Base-by-base conservation (phyloP, 2,329 filamentous ascomycete species). In the Calonectria naviculata region DNA sequence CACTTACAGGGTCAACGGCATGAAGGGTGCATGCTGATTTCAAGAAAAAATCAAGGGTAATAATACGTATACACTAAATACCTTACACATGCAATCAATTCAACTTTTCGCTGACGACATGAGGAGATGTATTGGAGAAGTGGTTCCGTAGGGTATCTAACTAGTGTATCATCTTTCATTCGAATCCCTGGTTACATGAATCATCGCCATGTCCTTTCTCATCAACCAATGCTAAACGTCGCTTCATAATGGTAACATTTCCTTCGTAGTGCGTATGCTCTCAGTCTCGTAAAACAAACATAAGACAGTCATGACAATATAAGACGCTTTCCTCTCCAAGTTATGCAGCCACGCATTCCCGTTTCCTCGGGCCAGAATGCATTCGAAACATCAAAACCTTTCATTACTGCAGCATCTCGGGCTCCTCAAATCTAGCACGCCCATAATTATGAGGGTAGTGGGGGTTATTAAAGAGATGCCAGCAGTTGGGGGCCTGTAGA, bases 401-500 rank as follows among this genome's bases (percentile, higher is more conserved):
- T 56, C 52, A 68, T 78, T 54, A 78, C 54, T 67, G 71, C 36
- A 78, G 72, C 75, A 79, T 75, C 67, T 84, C 81, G n/a, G 81
- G 78, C 66, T 84, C 83, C 61, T 85, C 83, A 68, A 85, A 84
- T 64, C 83, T 80, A 41, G 83, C 82, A 63, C 80, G 81, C 49
- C 81, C 80, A 70, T 82, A 80, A 64, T 80, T 79, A 68, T 81
- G 74, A 46, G 83, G 83, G 44, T 83, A 81, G 62, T 84, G 82
- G 61, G 83, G 81, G 54, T 83, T 83, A 66, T 83, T 84, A 82
- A 94, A 94, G 73, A 93, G 88, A 80, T 94, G 92, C 93, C 93
- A 95, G 81, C 91, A 93, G 78, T 93, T 93, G 6, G 93, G 93
- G 13, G 92, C 90, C 81, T 94, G 92, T 29, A 95, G 84, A 67